Conservation (phyloP, 108 stramenopile genomes). For the Fistulifera pelliculosa region DNA sequence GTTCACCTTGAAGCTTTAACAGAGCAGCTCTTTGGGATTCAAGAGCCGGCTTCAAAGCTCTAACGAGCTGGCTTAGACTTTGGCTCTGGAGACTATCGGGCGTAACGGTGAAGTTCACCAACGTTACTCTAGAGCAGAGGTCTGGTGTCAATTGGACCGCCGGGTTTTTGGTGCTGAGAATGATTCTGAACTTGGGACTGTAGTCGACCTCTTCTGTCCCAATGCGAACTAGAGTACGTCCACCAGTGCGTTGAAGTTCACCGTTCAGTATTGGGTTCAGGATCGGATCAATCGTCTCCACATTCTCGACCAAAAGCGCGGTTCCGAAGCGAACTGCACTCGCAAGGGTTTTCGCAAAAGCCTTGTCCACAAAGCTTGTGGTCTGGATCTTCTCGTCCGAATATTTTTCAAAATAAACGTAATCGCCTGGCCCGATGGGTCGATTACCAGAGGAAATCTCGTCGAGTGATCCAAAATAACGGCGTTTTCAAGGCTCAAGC, state of each 20-base stretch:
- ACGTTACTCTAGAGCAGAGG: slow-evolving; percentile 92
- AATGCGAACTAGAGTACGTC: slow-evolving; percentile 87
- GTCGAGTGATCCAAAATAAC: slow-evolving; percentile 85
- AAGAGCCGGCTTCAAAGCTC: slow-evolving; percentile 88
- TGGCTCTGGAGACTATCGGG: slow-evolving; percentile 90
- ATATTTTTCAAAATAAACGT: slow-evolving; percentile 85
- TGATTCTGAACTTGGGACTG: slow-evolving; percentile 90
- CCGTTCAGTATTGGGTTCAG: slow-evolving; percentile 94
- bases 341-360: slow-evolving; percentile 96
- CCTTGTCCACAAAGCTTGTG: slow-evolving; percentile 93
- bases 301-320: slow-evolving; percentile 92
- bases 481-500: slow-evolving; percentile 91
- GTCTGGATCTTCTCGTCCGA: slow-evolving; percentile 81
- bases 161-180: slow-evolving; percentile 90
- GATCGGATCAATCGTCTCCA: slow-evolving; percentile 91
- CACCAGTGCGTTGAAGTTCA: slow-evolving; percentile 92
- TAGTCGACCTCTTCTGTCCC: slow-evolving; percentile 98
- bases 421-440: slow-evolving; percentile 95
- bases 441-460: slow-evolving; percentile 95
- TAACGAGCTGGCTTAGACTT: slow-evolving; percentile 79
- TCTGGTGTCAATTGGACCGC: slow-evolving; percentile 90
- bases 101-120: slow-evolving; percentile 95
- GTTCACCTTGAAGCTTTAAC: slow-evolving; percentile 89
- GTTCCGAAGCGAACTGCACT: slow-evolving; percentile 97
- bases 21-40: slow-evolving; percentile 77